These are phyloP conservation scores for Diaporthe australafricana DNA, from an alignment of 2,329 filamentous ascomycete genomes.

Conservation along the genomic window DNA sequence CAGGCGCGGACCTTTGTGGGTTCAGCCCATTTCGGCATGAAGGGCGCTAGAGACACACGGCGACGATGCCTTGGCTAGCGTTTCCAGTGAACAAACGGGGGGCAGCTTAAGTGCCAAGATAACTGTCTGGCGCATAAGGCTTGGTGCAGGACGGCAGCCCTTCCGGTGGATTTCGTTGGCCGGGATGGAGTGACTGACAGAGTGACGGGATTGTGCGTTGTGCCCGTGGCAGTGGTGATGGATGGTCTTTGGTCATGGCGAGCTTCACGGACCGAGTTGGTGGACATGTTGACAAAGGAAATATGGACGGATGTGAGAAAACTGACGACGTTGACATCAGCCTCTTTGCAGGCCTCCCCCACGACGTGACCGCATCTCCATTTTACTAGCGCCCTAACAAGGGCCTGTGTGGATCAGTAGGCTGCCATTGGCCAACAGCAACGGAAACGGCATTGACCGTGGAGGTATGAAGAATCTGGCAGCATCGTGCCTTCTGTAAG, in stretches of 20 bases:
- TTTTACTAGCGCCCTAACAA: neutral
- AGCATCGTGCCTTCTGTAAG: constrained; percentile 23
- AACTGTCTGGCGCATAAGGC: constrained; percentile 13
- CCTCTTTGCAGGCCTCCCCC: neutral
- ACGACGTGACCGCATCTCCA: neutral
- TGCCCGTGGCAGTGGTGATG: too few relatives aligned
- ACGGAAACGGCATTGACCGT: neutral
- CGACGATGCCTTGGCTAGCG: neutral
- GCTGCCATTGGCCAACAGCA: neutral
- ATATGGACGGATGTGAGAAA: neutral
- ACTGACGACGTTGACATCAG: constrained; percentile 27
- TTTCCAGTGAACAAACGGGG: neutral
- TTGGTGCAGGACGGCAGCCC: neutral
- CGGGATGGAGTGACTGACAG: neutral
- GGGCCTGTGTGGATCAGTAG: neutral
- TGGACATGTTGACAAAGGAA: neutral
- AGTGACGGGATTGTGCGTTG: constrained; percentile 2
- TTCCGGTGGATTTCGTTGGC: neutral
- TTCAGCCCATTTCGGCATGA: neutral
- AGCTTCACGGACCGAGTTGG: constrained; percentile 11
- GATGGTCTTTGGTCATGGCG: neutral
- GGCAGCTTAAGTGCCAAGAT: constrained; percentile 15
- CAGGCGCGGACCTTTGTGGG: neutral
- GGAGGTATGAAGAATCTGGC: neutral
- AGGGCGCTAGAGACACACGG: constrained; percentile 15